These are phyloP conservation scores for Amanita fuliginea DNA, from an alignment of 768 basidiomycete species.

Conservation along the genomic window DNA sequence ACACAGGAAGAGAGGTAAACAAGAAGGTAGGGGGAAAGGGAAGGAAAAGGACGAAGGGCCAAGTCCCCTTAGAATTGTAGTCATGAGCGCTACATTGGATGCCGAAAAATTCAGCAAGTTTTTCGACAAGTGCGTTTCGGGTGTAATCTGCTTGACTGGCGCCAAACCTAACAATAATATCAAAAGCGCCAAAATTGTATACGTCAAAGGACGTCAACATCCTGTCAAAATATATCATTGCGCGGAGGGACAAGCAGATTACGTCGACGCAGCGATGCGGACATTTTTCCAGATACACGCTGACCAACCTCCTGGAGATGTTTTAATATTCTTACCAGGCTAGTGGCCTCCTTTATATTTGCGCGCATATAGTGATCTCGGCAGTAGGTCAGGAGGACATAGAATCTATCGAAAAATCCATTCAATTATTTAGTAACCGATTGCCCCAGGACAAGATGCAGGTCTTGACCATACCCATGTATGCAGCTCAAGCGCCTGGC, in stretches of 20 bases:
- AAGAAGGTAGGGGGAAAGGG: conserved; percentile 31
- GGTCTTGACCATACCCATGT: conserved; percentile 72
- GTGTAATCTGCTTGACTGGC: background rate
- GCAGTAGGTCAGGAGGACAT: conserved; percentile 91
- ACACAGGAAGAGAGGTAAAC: conserved; percentile 37
- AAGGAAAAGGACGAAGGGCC: conserved; percentile 24
- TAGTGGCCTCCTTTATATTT: background rate
- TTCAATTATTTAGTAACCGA: conserved; percentile 56
- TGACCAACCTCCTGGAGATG: conserved; percentile 71
- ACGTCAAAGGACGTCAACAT: conserved; percentile 89
- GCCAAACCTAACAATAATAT: conserved; percentile 1
- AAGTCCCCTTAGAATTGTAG: conserved; percentile 78
- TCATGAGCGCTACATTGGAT: conserved; percentile 98
- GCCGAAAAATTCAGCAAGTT: conserved; percentile 90
- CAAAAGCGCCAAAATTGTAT: conserved; percentile 73
- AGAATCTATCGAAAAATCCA: conserved; percentile 70
- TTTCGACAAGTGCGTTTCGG: conserved; percentile 57
- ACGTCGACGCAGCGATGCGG: conserved; percentile 79
- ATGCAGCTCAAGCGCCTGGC: conserved; percentile 69
- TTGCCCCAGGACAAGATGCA: conserved; percentile 47
- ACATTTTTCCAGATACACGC: conserved; percentile 93
- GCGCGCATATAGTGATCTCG: background rate
- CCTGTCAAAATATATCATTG: conserved; percentile 82
- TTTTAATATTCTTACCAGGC: conserved; percentile 92
- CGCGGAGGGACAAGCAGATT: conserved; percentile 64